Evolutionary conservation across 164 flowering plant species (phyloP).

Genomic region (Nymphaea thermarum): DNA sequence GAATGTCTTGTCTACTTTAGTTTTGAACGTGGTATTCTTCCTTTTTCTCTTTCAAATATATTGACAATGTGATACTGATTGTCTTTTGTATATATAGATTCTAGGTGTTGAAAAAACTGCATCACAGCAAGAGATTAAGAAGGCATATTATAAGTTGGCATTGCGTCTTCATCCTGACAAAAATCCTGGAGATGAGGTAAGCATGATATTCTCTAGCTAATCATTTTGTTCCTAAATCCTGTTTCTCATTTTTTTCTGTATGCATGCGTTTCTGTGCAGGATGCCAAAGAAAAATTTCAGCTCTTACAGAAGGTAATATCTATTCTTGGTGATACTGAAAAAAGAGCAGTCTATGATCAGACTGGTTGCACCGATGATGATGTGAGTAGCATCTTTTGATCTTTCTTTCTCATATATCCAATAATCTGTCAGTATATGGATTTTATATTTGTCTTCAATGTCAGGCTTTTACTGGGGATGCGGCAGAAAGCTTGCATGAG

Average conservation of each 20-base stretch:
- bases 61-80: not conserved
- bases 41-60: not conserved
- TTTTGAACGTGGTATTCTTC: not conserved
- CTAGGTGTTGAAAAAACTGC: constrained; percentile 82
- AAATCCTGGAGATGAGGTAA: constrained; percentile 92
- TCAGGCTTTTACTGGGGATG: constrained; percentile 88
- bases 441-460: not conserved
- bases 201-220: not conserved
- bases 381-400: constrained; percentile 35
- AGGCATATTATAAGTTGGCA: constrained; percentile 89
- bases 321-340: constrained; percentile 92
- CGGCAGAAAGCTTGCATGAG: constrained; percentile 42
- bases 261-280: constrained; percentile 25
- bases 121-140: constrained; percentile 85
- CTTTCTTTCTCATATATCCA: not conserved
- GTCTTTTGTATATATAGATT: constrained; percentile 31
- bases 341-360: constrained; percentile 86
- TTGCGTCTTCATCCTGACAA: constrained; percentile 95
- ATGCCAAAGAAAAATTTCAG: constrained; percentile 96
- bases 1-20: not conserved
- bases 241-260: not conserved
- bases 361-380: constrained; percentile 96
- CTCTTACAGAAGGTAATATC: constrained; percentile 89
- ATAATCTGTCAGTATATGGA: not conserved
- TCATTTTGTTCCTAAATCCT: not conserved